Evolutionary conservation across 345 rosid genomes (phyloP).

Genomic region (Cardamine chenopodiifolia): DNA sequence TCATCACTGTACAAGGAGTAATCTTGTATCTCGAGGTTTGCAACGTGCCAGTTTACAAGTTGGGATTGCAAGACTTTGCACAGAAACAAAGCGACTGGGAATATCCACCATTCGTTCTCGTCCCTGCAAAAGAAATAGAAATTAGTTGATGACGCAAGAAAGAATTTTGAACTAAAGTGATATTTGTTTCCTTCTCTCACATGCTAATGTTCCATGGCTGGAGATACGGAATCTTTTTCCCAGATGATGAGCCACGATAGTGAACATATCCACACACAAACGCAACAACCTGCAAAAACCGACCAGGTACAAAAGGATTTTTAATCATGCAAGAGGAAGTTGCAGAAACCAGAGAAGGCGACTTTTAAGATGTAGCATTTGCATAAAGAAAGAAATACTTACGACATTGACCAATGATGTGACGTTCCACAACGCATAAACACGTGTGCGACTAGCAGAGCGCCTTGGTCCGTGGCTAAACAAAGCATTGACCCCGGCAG

Average conservation of each 20-base stretch:
- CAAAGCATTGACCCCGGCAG: constrained; percentile 89
- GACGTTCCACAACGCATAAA: constrained; percentile 88
- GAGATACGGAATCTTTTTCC: constrained; percentile 63
- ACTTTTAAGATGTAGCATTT: not conserved
- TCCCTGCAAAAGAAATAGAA: constrained; percentile 57
- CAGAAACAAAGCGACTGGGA: constrained; percentile 68
- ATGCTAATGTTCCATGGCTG: constrained; percentile 95
- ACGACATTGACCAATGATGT: constrained; percentile 80
- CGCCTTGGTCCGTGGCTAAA: constrained; percentile 91
- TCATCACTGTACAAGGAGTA: constrained; percentile 78
- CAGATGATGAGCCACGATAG: constrained; percentile 55
- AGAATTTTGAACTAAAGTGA: not conserved
- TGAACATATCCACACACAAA: constrained; percentile 79
- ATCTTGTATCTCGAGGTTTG: constrained; percentile 92
- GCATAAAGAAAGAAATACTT: constrained; percentile 45
- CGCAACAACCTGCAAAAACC: constrained; percentile 58
- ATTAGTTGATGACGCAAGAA: constrained; percentile 24
- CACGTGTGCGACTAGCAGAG: constrained; percentile 80
- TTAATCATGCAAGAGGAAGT: constrained; percentile 2
- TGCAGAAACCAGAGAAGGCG: constrained; percentile 17
- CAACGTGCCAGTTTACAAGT: constrained; percentile 78
- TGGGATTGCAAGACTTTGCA: constrained; percentile 79
- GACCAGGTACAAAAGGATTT: not conserved
- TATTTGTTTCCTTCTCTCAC: constrained; percentile 48
- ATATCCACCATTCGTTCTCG: constrained; percentile 98